Evolutionary conservation across 78 protist genomes (phyloP).

Genomic region (Blattamonas nauphoetae): DNA sequence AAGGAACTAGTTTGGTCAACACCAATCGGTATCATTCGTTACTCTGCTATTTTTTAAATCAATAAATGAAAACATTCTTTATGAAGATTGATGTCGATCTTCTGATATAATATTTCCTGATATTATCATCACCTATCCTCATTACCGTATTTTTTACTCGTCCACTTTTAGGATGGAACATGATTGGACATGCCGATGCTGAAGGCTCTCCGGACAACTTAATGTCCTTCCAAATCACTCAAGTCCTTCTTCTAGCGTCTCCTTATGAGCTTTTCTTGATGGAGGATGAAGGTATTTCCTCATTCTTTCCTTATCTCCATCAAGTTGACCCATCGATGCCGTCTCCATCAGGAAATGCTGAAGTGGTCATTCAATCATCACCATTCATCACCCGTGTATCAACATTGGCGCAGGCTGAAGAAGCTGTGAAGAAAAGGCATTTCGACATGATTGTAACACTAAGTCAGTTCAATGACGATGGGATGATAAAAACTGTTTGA

Average conservation of each 20-base stretch:
- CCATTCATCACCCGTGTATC: conserved; percentile 7
- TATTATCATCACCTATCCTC: no score
- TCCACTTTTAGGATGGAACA: neutral
- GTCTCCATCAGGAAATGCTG: neutral
- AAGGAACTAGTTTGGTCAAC: no score
- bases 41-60: no score
- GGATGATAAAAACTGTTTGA: neutral
- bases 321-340: neutral
- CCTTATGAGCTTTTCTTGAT: conserved; percentile 8
- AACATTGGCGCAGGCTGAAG: neutral
- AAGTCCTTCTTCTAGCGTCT: neutral
- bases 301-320: neutral
- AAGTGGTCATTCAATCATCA: neutral
- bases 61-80: no score
- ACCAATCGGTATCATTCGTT: no score
- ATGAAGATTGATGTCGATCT: no score
- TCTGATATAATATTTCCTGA: no score
- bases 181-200: neutral
- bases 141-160: no score
- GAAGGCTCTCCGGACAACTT: neutral
- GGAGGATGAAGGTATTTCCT: neutral
- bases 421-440: neutral
- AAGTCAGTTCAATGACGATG: neutral
- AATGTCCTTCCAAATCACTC: neutral
- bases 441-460: neutral